Evolutionary conservation across 148 eudicot species (phyloP).

Genomic region (Rhododendron simsii): DNA sequence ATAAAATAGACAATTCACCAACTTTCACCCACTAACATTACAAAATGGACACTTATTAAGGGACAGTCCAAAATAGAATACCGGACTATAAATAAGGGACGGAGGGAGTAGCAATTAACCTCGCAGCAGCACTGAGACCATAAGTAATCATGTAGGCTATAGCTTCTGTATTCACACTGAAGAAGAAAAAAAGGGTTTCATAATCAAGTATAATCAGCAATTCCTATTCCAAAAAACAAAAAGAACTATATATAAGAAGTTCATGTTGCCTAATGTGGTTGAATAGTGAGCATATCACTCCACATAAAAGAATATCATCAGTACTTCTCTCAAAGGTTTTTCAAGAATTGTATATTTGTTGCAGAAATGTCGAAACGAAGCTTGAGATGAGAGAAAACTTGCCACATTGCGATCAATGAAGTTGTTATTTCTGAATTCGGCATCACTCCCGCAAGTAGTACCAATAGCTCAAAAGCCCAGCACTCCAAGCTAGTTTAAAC

Average conservation of each 20-base stretch:
- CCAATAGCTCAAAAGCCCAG: conserved; percentile 90
- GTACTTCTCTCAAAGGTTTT: neutral
- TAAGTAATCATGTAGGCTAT: conserved; percentile 69
- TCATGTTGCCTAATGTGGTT: neutral
- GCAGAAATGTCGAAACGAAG: neutral
- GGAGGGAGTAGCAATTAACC: conserved; percentile 41
- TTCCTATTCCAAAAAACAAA: neutral
- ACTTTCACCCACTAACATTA: too few species aligned
- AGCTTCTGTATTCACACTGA: conserved; percentile 78
- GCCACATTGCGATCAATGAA: conserved; percentile 87
- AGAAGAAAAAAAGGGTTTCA: neutral
- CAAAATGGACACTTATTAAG: too few species aligned
- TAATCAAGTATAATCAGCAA: neutral
- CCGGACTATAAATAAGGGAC: too few species aligned
- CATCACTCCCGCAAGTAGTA: conserved; percentile 72
- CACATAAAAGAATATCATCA: neutral
- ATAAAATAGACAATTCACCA: too few species aligned
- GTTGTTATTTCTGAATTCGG: conserved; percentile 71
- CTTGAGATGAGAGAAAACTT: neutral
- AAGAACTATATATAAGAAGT: neutral
- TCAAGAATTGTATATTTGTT: neutral
- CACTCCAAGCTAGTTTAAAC: conserved; percentile 55
- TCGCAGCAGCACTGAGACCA: conserved; percentile 83
- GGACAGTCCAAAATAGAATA: too few species aligned
- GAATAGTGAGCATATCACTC: neutral